Evolutionary conservation across 495 filamentous ascomycete genomes (phyloP).

Genomic region (Darksidea phi): DNA sequence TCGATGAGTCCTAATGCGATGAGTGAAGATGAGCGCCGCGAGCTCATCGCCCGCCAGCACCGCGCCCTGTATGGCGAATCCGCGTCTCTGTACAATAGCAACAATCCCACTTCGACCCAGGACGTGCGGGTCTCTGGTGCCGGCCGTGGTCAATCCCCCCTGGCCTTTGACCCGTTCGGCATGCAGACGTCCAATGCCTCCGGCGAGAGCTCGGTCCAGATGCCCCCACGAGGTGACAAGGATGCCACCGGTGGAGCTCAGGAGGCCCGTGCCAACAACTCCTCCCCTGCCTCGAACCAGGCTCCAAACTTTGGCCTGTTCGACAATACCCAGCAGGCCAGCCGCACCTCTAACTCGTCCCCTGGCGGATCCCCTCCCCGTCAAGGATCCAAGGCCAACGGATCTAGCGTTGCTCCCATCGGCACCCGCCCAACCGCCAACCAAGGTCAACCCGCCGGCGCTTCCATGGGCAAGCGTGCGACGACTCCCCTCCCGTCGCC

Average conservation of each 20-base stretch:
- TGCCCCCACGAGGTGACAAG: constrained; percentile 42
- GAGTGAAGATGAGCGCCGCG: constrained; percentile 94
- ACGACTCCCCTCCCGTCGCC: constrained; percentile 90
- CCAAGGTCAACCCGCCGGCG: constrained; percentile 56
- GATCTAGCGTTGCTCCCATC: constrained; percentile 80
- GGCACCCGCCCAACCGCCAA: constrained; percentile 74
- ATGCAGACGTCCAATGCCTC: constrained; percentile 45
- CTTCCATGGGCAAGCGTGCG: constrained; percentile 76
- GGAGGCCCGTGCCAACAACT: constrained; percentile 78
- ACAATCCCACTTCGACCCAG: constrained; percentile 48
- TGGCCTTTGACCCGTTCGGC: constrained; percentile 63
- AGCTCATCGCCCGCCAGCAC: constrained; percentile 93
- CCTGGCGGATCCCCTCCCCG: constrained; percentile 85
- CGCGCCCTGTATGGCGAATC: constrained; percentile 85
- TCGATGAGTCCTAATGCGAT: constrained; percentile 85
- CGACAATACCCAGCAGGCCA: constrained; percentile 72
- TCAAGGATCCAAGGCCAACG: constrained; percentile 56
- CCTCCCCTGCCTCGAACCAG: constrained; percentile 73
- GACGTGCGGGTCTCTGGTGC: constrained; percentile 50
- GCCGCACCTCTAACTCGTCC: constrained; percentile 84
- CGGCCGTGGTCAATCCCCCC: constrained; percentile 61
- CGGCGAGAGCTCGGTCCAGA: constrained; percentile 48
- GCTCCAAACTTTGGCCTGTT: constrained; percentile 64
- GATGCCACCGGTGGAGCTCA: constrained; percentile 50
- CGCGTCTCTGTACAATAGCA: constrained; percentile 59